phyloP scores from a whole-genome alignment of 2,329 filamentous ascomycete genomes.

The Grosmannia serpens region DNA sequence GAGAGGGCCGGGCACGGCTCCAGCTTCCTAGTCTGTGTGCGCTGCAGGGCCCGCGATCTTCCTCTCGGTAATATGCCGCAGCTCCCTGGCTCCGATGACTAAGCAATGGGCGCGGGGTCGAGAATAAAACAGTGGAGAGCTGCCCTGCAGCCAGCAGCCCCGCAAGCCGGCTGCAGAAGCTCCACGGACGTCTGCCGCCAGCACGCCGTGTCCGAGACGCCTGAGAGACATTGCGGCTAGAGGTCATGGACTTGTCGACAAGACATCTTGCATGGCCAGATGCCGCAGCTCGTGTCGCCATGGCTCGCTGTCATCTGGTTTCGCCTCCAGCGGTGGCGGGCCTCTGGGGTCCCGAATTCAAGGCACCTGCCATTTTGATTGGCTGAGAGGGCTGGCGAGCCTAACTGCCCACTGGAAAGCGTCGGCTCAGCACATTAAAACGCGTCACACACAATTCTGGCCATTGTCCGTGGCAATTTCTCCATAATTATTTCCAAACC shows the following conservation, averaged over 20 bases:
- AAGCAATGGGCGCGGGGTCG: neutral
- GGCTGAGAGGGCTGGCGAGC: slow-evolving; percentile 5
- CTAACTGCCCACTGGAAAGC: neutral
- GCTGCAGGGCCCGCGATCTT: neutral
- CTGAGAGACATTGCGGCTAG: neutral
- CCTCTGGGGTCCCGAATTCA: slow-evolving; percentile 6
- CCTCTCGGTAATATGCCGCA: neutral
- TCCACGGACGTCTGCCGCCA: neutral
- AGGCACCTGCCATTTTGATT: slow-evolving; percentile 14
- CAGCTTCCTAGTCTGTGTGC: neutral
- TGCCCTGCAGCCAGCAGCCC: neutral
- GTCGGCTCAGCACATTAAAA: neutral
- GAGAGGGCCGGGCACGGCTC: neutral
- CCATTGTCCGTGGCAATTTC: neutral
- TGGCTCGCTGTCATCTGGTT: too few relatives aligned
- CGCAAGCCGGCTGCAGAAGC: neutral
- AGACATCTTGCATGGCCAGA: too few relatives aligned
- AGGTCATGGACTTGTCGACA: too few relatives aligned
- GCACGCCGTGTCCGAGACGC: neutral
- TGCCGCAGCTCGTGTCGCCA: too few relatives aligned
- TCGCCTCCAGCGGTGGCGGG: neutral
- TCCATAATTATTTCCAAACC: neutral
- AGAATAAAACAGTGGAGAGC: neutral
- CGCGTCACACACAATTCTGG: slow-evolving; percentile 1
- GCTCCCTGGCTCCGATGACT: neutral